These are phyloP conservation scores for Beauveria sp. DNA, from an alignment of 2,329 filamentous ascomycete species.

Conservation along the genomic window DNA sequence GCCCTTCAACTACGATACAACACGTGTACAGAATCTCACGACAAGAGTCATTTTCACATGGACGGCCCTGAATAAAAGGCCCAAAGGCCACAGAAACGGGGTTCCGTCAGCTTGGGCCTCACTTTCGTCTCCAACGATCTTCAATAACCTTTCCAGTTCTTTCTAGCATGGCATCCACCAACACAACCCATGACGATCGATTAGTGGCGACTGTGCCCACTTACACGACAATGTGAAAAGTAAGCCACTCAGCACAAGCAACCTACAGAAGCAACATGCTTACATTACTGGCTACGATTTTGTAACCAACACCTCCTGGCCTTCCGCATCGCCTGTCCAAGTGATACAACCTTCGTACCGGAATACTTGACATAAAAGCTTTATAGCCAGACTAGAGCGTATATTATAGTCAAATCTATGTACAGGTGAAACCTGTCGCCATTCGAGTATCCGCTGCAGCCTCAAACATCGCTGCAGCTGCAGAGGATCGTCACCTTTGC, in stretches of 20 bases:
- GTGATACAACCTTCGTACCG: neutral
- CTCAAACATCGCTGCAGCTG: neutral
- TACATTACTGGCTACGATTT: too few species aligned
- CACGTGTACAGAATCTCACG: neutral
- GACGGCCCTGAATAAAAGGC: neutral
- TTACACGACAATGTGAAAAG: too few species aligned
- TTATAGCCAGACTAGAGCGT: slow-evolving; percentile 8
- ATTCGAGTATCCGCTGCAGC: neutral
- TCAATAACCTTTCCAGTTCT: too few species aligned
- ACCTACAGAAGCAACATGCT: too few species aligned
- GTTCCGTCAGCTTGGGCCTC: neutral
- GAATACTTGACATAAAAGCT: slow-evolving; percentile 1
- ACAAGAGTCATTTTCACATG: neutral
- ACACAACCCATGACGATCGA: too few species aligned
- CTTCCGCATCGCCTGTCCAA: too few species aligned
- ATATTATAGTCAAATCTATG: slow-evolving; percentile 12
- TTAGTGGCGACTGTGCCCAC: too few species aligned
- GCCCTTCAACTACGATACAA: too few species aligned
- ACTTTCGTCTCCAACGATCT: neutral
- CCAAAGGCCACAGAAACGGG: neutral
- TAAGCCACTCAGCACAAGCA: too few species aligned
- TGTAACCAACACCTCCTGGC: too few species aligned
- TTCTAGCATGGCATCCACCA: too few species aligned
- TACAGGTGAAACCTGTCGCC: slow-evolving; percentile 2
- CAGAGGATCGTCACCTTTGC: neutral